Evolutionary conservation across 176 grass and related monocot species (phyloP).

Genomic region (Themeda triandra): DNA sequence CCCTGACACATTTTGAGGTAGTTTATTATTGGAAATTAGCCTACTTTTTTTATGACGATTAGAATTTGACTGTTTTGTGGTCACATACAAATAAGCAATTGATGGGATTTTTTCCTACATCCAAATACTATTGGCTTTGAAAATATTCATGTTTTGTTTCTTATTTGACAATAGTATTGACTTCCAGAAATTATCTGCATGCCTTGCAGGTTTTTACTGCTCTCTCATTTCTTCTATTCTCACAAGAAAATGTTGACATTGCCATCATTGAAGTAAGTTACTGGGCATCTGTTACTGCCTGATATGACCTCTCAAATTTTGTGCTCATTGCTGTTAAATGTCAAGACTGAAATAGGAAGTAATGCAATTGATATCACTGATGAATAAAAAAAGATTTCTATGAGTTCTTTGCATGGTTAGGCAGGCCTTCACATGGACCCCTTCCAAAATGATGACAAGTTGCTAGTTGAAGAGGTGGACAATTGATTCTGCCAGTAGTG

Average conservation of each 20-base stretch:
- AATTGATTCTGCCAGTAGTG: not conserved
- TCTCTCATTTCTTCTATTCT: conserved; percentile 80
- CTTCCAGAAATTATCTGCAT: not conserved
- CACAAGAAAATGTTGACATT: conserved; percentile 71
- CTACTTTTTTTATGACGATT: not conserved
- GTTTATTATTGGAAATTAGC: not conserved
- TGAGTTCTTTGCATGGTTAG: not conserved
- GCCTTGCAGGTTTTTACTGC: conserved; percentile 72
- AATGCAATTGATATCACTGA: not conserved
- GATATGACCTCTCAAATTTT: not conserved
- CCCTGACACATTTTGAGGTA: conserved; percentile 92
- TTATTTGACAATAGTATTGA: not conserved
- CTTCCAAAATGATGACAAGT: not conserved
- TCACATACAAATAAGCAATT: not conserved
- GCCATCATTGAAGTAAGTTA: conserved; percentile 85
- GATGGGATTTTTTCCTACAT: not conserved
- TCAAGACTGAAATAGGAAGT: not conserved
- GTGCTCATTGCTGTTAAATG: not conserved
- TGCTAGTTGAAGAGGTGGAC: not conserved
- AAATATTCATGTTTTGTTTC: conserved; percentile 1
- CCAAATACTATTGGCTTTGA: not conserved
- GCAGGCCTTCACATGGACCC: not conserved
- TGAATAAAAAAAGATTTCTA: not conserved
- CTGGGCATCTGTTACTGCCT: not conserved
- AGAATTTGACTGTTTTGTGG: not conserved